Evolutionary conservation across 371 early-diverging fungal genomes (phyloP).

Genomic region (Batkoa obscura): DNA sequence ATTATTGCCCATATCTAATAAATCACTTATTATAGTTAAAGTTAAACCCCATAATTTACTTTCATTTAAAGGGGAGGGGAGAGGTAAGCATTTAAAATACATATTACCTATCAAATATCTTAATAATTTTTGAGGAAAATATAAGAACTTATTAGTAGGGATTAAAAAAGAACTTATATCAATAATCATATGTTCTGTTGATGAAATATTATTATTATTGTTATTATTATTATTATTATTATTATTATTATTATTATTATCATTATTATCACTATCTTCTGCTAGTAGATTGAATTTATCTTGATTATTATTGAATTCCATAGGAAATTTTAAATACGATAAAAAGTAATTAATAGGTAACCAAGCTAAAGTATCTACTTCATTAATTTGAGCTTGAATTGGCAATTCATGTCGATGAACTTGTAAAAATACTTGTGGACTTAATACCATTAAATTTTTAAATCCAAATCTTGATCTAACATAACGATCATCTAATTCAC

Average conservation of each 20-base stretch:
- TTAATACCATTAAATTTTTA: conserved; percentile 32
- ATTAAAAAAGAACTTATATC: background rate
- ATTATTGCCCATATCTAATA: background rate
- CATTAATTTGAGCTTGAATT: background rate
- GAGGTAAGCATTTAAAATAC: background rate
- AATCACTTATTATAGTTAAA: background rate
- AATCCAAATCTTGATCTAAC: conserved; percentile 26
- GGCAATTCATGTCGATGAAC: background rate
- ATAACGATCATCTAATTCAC: conserved; percentile 42
- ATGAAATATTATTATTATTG: background rate
- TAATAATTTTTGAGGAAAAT: background rate
- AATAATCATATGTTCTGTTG: background rate
- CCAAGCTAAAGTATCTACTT: background rate
- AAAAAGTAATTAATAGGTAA: background rate
- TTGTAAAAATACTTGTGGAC: conserved; percentile 16
- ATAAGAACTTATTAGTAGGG: background rate
- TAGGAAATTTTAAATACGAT: background rate
- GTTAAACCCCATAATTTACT: background rate
- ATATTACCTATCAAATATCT: background rate
- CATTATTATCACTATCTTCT: no score
- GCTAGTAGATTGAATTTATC: no score
- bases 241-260: background rate
- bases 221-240: background rate
- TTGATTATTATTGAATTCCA: no score
- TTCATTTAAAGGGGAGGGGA: background rate